Percentiles rank a stretch among this genome's conserved stretches.
These are phyloP conservation scores for Debaryomyces coudertii DNA, from an alignment of 1,139 yeast genomes.

Conservation along the genomic window DNA sequence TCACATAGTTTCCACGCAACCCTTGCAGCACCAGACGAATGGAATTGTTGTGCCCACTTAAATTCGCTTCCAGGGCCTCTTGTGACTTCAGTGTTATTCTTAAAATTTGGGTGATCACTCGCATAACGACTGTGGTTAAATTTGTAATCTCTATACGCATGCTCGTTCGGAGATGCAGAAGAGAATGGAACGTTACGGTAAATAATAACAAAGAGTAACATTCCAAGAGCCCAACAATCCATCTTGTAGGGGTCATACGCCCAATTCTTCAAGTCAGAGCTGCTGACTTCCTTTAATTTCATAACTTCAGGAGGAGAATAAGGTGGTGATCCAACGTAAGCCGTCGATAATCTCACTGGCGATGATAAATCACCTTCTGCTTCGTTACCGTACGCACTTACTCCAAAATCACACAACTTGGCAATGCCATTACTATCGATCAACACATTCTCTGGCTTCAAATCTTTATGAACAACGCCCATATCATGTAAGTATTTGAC, in stretches of 20 bases:
- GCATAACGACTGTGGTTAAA: slow-evolving; percentile 54
- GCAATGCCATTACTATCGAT: slow-evolving; percentile 60
- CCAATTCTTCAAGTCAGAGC: slow-evolving; percentile 39
- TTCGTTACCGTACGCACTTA: slow-evolving; percentile 64
- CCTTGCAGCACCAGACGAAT: slow-evolving; percentile 60
- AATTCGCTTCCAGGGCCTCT: slow-evolving; percentile 72
- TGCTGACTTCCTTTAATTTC: slow-evolving; percentile 47
- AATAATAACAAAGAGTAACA: slow-evolving; percentile 61
- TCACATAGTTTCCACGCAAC: slow-evolving; percentile 79
- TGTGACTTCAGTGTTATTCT: slow-evolving; percentile 45
- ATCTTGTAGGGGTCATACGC: slow-evolving; percentile 68
- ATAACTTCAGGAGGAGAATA: slow-evolving; percentile 80
- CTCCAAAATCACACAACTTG: slow-evolving; percentile 78
- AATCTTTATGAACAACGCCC: slow-evolving; percentile 65
- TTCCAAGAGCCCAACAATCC: slow-evolving; percentile 77
- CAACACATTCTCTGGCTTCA: slow-evolving; percentile 68
- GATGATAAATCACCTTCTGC: slow-evolving; percentile 55
- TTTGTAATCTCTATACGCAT: slow-evolving; percentile 59
- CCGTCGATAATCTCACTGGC: slow-evolving; percentile 46
- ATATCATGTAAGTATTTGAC: slow-evolving; percentile 55
- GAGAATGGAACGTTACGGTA: slow-evolving; percentile 65
- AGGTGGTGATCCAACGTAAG: slow-evolving; percentile 78
- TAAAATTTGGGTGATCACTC: slow-evolving; percentile 56
- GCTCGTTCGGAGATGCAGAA: slow-evolving; percentile 53
- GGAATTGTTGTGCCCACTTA: slow-evolving; percentile 63